Conservation (phyloP, 495 filamentous ascomycete species). For the Lophium mytilinum region DNA sequence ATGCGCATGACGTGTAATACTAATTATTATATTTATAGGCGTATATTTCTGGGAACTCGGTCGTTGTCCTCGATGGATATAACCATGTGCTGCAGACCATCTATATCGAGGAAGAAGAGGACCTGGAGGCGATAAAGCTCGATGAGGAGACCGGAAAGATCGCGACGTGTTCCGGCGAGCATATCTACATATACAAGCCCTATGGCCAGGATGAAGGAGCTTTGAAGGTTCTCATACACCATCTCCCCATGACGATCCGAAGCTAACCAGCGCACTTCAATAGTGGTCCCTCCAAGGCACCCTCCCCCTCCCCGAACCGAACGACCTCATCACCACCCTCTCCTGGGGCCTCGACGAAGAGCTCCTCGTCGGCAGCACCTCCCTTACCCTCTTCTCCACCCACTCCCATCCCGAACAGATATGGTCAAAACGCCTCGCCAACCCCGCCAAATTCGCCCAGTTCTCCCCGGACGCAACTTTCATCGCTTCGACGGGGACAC, state of each 20-base stretch:
- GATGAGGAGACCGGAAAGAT: conserved; percentile 82
- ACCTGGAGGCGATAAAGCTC: conserved; percentile 65
- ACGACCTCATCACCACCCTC: conserved; percentile 49
- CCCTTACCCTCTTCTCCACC: conserved; percentile 61
- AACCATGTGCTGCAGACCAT: conserved; percentile 79
- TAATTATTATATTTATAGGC: conserved; percentile 43
- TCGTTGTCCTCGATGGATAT: conserved; percentile 71
- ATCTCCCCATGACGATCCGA: conserved; percentile 1
- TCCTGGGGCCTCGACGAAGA: conserved; percentile 84
- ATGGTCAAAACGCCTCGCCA: conserved; percentile 70
- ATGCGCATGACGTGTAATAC: conserved; percentile 2
- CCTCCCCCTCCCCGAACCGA: conserved; percentile 32
- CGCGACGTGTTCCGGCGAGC: conserved; percentile 56
- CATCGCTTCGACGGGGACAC: conserved; percentile 70
- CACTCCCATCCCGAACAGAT: conserved; percentile 43
- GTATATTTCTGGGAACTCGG: conserved; percentile 82
- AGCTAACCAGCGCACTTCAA: background rate
- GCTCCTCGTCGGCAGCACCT: conserved; percentile 65
- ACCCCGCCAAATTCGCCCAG: conserved; percentile 62
- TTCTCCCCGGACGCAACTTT: conserved; percentile 81
- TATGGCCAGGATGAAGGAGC: conserved; percentile 61
- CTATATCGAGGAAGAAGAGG: conserved; percentile 68
- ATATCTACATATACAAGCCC: conserved; percentile 71
- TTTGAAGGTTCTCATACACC: conserved; percentile 46
- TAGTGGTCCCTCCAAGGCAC: conserved; percentile 50